Evolutionary conservation across 2,329 filamentous ascomycete species (phyloP), one percentile per base, ranked within the genome.

Genomic region (Fusarium denticulatum): DNA sequence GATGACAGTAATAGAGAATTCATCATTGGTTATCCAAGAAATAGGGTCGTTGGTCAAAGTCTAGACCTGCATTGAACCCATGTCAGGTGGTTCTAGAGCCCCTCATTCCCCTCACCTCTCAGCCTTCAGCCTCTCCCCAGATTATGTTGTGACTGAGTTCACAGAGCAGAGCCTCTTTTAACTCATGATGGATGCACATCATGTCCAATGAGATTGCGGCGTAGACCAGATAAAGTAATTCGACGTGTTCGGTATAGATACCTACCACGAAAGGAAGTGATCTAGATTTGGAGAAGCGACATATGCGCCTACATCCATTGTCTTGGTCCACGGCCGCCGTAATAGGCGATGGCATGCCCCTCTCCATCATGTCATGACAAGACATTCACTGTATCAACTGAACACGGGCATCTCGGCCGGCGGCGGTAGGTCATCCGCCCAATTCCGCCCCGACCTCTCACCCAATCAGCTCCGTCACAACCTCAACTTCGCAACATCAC

Each of bases 121-220:
- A 26, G 36, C 34, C 63, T 70, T 69, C 64, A 26, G 36, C 34
- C 63, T 70, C 62, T 71, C 64, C 65, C 65, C 62, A 65, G 71
- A 65, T 66, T 68, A 63, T 76, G 74, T 50, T 66, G 67, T 53
- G 67, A 67, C 40, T 32, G 20, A 47, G 46, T 34, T 28, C 28
- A 64, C 46, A 64, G 60, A 70, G 37, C 73, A 74, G 74, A 76
- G 72, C 68, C 65, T 74, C 52, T 45, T 76, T 45, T 71, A 37
- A 46, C 53, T 77, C 60, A 69, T 69, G 60, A 69, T 69, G 64
- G 67, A 58, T 71, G 66, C 37, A 63, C 49, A 15, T 42, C 15
- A 20, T 69, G 34, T 42, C 28, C 43, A 69, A 69, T 64, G 26
- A 50, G 20, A 50, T 56, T 64, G 63, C 64, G 53, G 61, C 72